Evolutionary conservation across 768 basidiomycete genomes (phyloP), one percentile per base, ranked within the genome.

Genomic region (Suillus weaverae): DNA sequence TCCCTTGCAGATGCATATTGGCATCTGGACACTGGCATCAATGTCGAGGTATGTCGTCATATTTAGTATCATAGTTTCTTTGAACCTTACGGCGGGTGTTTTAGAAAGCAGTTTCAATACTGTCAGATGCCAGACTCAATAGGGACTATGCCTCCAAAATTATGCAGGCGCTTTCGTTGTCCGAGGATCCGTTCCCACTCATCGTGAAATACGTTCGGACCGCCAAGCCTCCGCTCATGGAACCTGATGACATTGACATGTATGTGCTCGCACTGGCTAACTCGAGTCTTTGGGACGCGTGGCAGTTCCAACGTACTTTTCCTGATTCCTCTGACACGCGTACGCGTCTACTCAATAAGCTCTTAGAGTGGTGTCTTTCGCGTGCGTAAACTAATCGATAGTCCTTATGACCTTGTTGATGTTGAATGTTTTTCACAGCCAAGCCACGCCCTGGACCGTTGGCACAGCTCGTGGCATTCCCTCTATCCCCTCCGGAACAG

Each of bases 1-100:
- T 78, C 83, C 5, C 82, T 94, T 55, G 85, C 90, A n/a, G 89
- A 92, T 77, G 92, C 93, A 71, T 94, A 94, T 78, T 95, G 90
- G 89, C 78, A 86, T 73, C 78, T 95, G 65, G 93, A 95, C 76
- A 82, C 85, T 2, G 90, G 89, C 13, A 79, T 82, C n/a, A 79
- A 87, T 51, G 73, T 90, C 60, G 74, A 83, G 55, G 92, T 93
- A 74, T 67, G 89, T 84, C 16, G 57, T 46, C 51, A 10, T 57
- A 61, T 39, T 46, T 39, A 55, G 33, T 33, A 6, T 20, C 11
- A 36, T 39, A 2, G 4, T 13, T 38, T 18, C 57, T 41, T 35
- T 36, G 53, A 36, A 53, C 26, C 63, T 22, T 55, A 43, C 55
- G 6, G 61, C 16, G 33, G 18, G 4, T 44, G 11, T 14, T n/a